Evolutionary conservation across 225 moss, liverwort and hornwort species (phyloP).

Genomic region (Straminergon stramineum): DNA sequence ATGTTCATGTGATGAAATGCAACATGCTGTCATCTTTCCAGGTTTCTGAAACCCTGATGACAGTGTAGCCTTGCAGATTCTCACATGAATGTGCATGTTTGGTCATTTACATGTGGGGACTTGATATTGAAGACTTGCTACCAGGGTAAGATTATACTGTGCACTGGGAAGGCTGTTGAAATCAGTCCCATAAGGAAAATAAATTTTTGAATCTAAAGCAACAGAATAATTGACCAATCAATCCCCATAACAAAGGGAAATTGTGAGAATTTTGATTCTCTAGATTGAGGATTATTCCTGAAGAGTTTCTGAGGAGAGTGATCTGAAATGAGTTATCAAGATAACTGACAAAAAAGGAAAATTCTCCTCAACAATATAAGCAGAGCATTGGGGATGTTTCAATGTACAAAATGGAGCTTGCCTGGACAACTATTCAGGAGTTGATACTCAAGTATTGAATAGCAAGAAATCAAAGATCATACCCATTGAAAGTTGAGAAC

Average conservation of each 20-base stretch:
- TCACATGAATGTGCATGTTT: background rate
- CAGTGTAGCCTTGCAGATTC: background rate
- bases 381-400: too few species aligned
- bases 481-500: background rate
- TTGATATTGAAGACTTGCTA: background rate
- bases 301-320: background rate
- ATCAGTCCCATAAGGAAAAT: accelerated
- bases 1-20: background rate
- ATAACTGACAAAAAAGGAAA: accelerated
- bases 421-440: too few species aligned
- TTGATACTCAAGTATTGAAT: background rate
- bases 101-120: too few species aligned
- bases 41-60: background rate
- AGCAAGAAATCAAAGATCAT: background rate
- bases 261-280: background rate
- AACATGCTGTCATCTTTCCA: too few species aligned
- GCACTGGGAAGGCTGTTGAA: background rate
- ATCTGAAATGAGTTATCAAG: too few species aligned
- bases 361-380: too few species aligned
- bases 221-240: too few species aligned
- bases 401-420: too few species aligned
- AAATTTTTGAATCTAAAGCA: too few species aligned
- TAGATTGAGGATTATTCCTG: background rate
- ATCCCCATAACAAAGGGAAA: too few species aligned
- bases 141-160: background rate